Evolutionary conservation across 805 yeast species (phyloP).

Genomic region (Candida andamanensis): DNA sequence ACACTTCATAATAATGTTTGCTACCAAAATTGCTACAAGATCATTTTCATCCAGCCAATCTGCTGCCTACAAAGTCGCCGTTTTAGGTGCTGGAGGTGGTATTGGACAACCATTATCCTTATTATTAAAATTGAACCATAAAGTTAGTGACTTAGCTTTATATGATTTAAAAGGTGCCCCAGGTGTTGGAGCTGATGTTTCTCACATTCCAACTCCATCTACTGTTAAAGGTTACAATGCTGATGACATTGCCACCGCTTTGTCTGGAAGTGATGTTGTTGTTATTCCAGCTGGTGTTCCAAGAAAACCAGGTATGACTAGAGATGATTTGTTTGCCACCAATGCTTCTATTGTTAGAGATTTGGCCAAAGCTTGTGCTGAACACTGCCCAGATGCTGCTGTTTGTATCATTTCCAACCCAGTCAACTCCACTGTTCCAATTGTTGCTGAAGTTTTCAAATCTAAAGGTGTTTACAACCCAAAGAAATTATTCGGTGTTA

Average conservation of each 20-base stretch:
- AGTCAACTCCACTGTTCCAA: slow-evolving; percentile 95
- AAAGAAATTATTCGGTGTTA: slow-evolving; percentile 89
- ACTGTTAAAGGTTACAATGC: slow-evolving; percentile 85
- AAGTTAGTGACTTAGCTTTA: slow-evolving; percentile 79
- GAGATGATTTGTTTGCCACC: slow-evolving; percentile 95
- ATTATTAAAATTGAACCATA: slow-evolving; percentile 79
- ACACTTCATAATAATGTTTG: slow-evolving; percentile 32
- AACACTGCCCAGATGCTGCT: slow-evolving; percentile 78
- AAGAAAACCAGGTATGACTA: slow-evolving; percentile 98
- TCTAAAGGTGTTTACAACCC: slow-evolving; percentile 85
- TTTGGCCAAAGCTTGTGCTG: slow-evolving; percentile 81
- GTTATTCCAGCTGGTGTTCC: slow-evolving; percentile 97
- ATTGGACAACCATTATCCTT: slow-evolving; percentile 64
- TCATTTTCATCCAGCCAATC: slow-evolving; percentile 64
- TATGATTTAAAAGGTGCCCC: slow-evolving; percentile 91
- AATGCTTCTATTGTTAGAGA: slow-evolving; percentile 94
- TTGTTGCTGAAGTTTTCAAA: slow-evolving; percentile 89
- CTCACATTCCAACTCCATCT: slow-evolving; percentile 91
- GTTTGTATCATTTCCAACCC: slow-evolving; percentile 87
- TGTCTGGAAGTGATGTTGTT: slow-evolving; percentile 77
- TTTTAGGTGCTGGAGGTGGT: slow-evolving; percentile 87
- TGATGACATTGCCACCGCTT: slow-evolving; percentile 65
- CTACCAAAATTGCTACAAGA: slow-evolving; percentile 53
- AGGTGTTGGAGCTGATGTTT: slow-evolving; percentile 95
- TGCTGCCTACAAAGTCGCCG: slow-evolving; percentile 66